Evolutionary conservation across 225 moss, liverwort and hornwort species (phyloP), one percentile per base, ranked within the genome.

Genomic region (Lunularia cruciata): DNA sequence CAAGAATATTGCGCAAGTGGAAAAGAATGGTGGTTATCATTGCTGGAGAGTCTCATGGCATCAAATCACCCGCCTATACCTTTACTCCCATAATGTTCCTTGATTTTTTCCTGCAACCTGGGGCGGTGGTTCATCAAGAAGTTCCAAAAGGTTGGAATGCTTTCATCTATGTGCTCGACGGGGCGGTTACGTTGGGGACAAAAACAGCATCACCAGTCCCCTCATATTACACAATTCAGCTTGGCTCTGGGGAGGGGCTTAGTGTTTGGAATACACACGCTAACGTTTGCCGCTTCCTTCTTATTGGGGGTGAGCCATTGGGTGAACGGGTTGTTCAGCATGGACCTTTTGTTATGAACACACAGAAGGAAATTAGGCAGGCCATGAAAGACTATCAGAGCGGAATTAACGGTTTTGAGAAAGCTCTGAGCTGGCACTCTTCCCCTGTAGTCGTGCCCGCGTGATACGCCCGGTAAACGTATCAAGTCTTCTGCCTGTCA

Each of bases 281-380:
- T 1, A 8, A 45, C 32, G 82, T 77, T 6, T 78, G 83, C 0
- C 86, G 84, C 19, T 89, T 91, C 37, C 68, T 94, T 0, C 48
- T 94, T 0, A 87, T 94, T 22, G 91, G 78, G 46, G 91, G 91
- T n/a, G 70, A 89, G 68, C 94, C 91, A 0, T 22, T 94, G 32
- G 79, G 83, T 30, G 91, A 94, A 64, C 84, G 87, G 0, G 86
- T 94, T 18, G 87, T 75, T 7, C 91, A 94, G 36, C 81, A 91
- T 60, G 89, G 94, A 5, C 94, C 94, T 0, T 94, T 91, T 8
- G 94, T 94, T 30, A 94, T 94, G 91, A 94, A 91, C 80, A 85
- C 87, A 0, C 76, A 86, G 57, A 79, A 83, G 0, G 81, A 91
- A 60, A 57, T 91, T 33, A 78, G 53, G 76, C 77, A 89, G 26